A percentile compares a stretch with the other conserved stretches of the same genome.
Evolutionary conservation across 768 basidiomycete genomes (phyloP).

Genomic region (Mrakia gelida): DNA sequence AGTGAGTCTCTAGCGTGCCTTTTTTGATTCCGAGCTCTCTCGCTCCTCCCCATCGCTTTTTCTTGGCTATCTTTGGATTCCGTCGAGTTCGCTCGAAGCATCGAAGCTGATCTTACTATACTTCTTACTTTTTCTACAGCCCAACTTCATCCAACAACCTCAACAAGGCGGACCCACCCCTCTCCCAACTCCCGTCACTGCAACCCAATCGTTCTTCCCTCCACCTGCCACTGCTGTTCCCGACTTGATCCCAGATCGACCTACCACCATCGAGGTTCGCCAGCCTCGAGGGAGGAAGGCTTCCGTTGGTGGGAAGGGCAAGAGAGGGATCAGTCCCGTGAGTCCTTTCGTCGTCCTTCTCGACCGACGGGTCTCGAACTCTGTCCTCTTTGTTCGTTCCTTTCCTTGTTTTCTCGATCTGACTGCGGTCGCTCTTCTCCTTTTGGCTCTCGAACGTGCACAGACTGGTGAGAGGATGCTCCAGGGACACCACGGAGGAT

Average conservation of each 20-base stretch:
- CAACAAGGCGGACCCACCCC: neutral
- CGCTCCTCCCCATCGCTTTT: too few relatives aligned
- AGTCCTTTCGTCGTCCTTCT: neutral
- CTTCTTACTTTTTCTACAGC: neutral
- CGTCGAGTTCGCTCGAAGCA: neutral
- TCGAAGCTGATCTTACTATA: neutral
- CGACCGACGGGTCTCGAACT: neutral
- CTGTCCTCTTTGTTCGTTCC: neutral
- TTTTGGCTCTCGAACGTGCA: neutral
- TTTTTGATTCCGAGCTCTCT: neutral
- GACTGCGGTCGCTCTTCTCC: neutral
- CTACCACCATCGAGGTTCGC: neutral
- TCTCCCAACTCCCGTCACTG: neutral
- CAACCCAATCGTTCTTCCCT: neutral
- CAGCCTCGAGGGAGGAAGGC: slow-evolving; percentile 9
- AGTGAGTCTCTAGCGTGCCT: neutral
- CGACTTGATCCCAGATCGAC: neutral
- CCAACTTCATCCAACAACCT: neutral
- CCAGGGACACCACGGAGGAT: slow-evolving; percentile 16
- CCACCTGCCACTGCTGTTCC: neutral
- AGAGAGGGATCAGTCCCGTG: slow-evolving; percentile 15
- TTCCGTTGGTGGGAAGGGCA: neutral
- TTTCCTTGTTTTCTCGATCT: neutral
- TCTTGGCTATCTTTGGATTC: neutral
- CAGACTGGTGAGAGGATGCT: slow-evolving; percentile 17